These are phyloP conservation scores for Paraurostyla sp. DNA, from an alignment of 73 alveolate species.

Conservation along the genomic window DNA sequence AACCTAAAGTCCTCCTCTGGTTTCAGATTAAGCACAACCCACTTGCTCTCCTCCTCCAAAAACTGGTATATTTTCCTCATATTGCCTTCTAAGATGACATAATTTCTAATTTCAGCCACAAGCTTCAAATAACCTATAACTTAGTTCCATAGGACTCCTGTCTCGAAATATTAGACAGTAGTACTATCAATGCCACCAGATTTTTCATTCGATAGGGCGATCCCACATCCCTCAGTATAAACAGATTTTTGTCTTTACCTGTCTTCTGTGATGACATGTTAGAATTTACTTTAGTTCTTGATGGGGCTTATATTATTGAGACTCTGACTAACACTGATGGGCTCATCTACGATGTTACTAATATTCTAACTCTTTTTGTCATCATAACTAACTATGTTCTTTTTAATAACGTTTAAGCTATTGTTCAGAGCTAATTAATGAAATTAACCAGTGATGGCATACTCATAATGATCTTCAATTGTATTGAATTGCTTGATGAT, in stretches of 20 bases:
- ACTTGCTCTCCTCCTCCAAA: background rate
- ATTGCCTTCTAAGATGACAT: slow-evolving; percentile 28
- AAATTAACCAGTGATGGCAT: background rate
- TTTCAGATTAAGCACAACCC: background rate
- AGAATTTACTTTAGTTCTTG: background rate
- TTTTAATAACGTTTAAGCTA: background rate
- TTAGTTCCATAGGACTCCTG: background rate
- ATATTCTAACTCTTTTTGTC: too few relatives aligned
- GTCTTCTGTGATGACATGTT: too few relatives aligned
- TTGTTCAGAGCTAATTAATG: background rate
- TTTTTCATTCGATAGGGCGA: slow-evolving; percentile 20
- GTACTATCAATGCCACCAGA: background rate
- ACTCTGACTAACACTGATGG: too few relatives aligned
- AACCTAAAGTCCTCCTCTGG: background rate
- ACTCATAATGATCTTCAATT: slow-evolving; percentile 27
- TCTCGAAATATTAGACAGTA: slow-evolving; percentile 15
- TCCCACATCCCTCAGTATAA: slow-evolving; percentile 39
- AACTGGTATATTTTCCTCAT: background rate
- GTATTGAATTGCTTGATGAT: background rate
- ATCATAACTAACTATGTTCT: too few relatives aligned
- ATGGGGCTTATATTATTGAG: background rate
- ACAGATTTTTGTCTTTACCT: background rate
- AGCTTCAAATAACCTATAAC: slow-evolving; percentile 17
- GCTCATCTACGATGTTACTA: too few relatives aligned
- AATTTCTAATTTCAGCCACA: slow-evolving; percentile 25